Evolutionary conservation across 192 early-diverging fungal species (phyloP).

Genomic region (Dissophora ornata): DNA sequence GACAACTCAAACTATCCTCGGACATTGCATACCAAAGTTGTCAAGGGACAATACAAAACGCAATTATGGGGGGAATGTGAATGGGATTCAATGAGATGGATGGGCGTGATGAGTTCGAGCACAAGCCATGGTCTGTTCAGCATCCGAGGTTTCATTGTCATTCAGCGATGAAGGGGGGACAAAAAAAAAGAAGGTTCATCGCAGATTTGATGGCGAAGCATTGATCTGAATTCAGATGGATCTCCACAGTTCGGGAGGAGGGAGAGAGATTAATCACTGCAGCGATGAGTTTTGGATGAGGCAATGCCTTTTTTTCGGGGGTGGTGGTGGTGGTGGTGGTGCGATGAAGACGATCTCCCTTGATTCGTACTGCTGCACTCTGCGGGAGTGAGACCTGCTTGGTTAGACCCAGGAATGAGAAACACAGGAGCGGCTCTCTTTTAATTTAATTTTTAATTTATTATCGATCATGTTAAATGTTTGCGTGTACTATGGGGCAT

Average conservation of each 20-base stretch:
- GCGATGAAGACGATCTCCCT: too few species aligned
- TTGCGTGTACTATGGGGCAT: too few species aligned
- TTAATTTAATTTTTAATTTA: too few species aligned
- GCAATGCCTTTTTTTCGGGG: neutral
- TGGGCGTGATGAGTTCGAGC: constrained; percentile 2
- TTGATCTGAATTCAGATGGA: neutral
- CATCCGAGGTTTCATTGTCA: constrained; percentile 13
- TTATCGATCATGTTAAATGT: too few species aligned
- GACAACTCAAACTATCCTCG: too few species aligned
- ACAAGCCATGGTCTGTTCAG: constrained; percentile 46
- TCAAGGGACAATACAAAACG: too few species aligned
- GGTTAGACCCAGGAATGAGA: too few species aligned
- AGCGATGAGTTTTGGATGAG: neutral
- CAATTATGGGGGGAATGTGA: neutral
- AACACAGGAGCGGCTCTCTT: too few species aligned
- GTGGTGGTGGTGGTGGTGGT: too few species aligned
- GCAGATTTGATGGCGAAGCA: neutral
- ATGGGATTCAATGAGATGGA: neutral
- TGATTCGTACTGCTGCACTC: too few species aligned
- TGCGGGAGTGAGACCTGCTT: too few species aligned
- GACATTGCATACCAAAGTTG: too few species aligned
- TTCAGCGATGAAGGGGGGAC: neutral
- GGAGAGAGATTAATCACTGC: neutral
- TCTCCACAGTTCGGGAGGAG: neutral
- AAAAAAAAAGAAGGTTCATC: constrained; percentile 11